Evolutionary conservation across 225 moss, liverwort and hornwort species (phyloP).

Genomic region (Pleurozium schreberi): DNA sequence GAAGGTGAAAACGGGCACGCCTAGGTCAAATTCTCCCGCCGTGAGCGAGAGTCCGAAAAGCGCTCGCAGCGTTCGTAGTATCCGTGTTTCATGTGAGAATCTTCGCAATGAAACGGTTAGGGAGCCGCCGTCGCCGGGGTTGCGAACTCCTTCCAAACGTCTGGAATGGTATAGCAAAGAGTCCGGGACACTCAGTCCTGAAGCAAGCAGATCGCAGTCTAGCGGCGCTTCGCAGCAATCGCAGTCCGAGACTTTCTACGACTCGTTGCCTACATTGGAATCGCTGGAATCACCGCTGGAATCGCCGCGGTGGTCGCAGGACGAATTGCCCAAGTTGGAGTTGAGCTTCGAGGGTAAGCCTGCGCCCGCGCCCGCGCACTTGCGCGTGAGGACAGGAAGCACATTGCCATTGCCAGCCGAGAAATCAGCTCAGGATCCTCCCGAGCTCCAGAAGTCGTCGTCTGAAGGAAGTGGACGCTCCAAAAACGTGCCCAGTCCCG

Average conservation of each 20-base stretch:
- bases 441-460: not conserved
- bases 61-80: conserved; percentile 3
- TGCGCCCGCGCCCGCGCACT: conserved; percentile 20
- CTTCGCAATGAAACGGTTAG: not conserved
- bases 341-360: conserved; percentile 24
- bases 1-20: conserved; percentile 1
- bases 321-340: conserved; percentile 6
- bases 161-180: not conserved
- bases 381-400: conserved; percentile 4
- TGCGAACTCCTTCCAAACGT: not conserved
- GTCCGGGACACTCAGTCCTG: not conserved
- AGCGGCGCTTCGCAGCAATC: not conserved
- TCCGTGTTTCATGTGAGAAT: not conserved
- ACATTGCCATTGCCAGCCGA: not conserved
- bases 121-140: not conserved
- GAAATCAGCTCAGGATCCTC: not conserved
- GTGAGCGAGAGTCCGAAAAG: conserved; percentile 2
- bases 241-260: conserved; percentile 6
- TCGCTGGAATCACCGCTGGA: not conserved
- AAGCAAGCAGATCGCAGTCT: not conserved
- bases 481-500: not conserved
- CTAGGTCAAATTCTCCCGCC: not conserved
- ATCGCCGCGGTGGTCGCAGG: not conserved
- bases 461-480: conserved; percentile 10
- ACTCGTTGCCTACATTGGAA: conserved; percentile 7